Evolutionary conservation across 2,329 filamentous ascomycete genomes (phyloP), one percentile per base, ranked within the genome.

Genomic region (Dothideomycetidae sp.): DNA sequence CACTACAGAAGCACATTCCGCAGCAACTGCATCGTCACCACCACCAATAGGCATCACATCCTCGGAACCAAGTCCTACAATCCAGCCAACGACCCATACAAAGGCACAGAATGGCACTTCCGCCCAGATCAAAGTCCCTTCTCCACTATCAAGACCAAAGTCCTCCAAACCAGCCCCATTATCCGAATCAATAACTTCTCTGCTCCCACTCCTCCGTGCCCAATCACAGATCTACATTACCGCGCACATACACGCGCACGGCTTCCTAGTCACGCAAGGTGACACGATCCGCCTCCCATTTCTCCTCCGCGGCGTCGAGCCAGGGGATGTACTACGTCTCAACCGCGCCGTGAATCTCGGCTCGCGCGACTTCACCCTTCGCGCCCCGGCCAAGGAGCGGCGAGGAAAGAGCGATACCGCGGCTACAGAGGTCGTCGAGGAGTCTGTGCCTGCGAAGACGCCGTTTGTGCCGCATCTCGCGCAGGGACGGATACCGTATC

Each of bases 301-400:
- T 51, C 55, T 60, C 12, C 67, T 68, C 63, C 58, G 60, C 14
- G 50, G 57, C 41, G 63, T 67, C 29, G 51, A 56, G 41, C 78
- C 85, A 1, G 90, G 90, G 18, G 88, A 96, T 55, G 66, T 92
- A 26, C 68, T 98, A 42, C 81, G 86, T 5, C 70, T 98, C 41
- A 88, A 93, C 62, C 78, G 85, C 39, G 90, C 85, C 15, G 78
- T 75, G 29, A 67, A 78, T 37, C 63, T 98, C 31, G 90, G 90
- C 17, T 88, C 78, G 48, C 71, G 90, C 45, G 88, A 96, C 58
- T 93, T 82, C 61, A 94, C 88, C 4, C 67, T 96, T 45, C 82
- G 85, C 58, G 62, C 65, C 1, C 82, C 81, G 4, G 63, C 70
- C 3, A 75, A 81, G n/a, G 33, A 48, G 7, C 48, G 52, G 3